Evolutionary conservation across 495 filamentous ascomycete genomes (phyloP).

Genomic region (Daldinia grandis): DNA sequence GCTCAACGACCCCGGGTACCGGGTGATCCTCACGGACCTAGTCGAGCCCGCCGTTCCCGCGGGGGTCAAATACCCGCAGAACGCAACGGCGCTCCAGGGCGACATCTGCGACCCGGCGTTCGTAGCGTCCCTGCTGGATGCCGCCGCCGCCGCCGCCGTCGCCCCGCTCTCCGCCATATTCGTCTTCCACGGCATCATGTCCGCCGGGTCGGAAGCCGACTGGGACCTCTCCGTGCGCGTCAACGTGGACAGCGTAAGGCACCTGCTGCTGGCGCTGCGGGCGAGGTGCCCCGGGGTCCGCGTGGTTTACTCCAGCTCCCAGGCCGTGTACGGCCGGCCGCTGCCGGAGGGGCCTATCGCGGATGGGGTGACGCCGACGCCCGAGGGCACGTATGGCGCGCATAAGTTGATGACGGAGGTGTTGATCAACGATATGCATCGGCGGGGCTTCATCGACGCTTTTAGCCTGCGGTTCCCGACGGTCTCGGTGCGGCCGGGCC

Average conservation of each 20-base stretch:
- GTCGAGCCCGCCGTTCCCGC: constrained; percentile 63
- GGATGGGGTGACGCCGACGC: constrained; percentile 66
- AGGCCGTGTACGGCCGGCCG: constrained; percentile 54
- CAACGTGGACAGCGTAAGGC: constrained; percentile 76
- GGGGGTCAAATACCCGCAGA: constrained; percentile 60
- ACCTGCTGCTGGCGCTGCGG: constrained; percentile 69
- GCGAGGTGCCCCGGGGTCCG: constrained; percentile 65
- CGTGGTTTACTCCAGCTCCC: constrained; percentile 66
- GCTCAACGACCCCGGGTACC: constrained; percentile 64
- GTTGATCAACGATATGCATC: constrained; percentile 78
- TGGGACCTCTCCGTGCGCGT: constrained; percentile 76
- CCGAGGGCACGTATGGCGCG: constrained; percentile 76
- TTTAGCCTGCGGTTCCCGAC: constrained; percentile 76
- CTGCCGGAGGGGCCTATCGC: constrained; percentile 44
- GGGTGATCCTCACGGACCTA: constrained; percentile 72
- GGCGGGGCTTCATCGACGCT: constrained; percentile 73
- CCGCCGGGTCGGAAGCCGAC: constrained; percentile 75
- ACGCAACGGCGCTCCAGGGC: constrained; percentile 63
- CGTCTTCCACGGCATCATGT: constrained; percentile 89
- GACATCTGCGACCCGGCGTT: constrained; percentile 68
- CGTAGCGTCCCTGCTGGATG: constrained; percentile 56
- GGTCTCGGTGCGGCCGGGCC: constrained; percentile 76
- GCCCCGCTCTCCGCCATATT: constrained; percentile 70
- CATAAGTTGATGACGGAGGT: constrained; percentile 82
- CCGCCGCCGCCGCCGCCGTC: constrained; percentile 47